These are phyloP conservation scores for Coleophoma eucalyptorum DNA, from an alignment of 2,329 filamentous ascomycete genomes.

Conservation along the genomic window DNA sequence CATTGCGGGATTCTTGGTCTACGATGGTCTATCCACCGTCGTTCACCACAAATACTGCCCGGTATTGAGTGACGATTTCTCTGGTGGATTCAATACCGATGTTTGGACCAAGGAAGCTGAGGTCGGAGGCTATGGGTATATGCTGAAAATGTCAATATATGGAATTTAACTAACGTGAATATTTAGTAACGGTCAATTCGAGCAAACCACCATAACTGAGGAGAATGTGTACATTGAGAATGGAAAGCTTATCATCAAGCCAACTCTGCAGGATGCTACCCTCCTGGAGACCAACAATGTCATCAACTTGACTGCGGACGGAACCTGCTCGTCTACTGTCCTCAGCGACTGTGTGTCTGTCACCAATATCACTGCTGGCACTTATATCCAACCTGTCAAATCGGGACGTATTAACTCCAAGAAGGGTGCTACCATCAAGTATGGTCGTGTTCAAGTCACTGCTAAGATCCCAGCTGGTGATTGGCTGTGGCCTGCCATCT, in stretches of 20 bases:
- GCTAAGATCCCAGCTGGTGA: slow-evolving; percentile 74
- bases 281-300: slow-evolving; percentile 63
- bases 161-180: slow-evolving; percentile 5
- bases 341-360: slow-evolving; percentile 60
- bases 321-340: slow-evolving; percentile 62
- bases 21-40: slow-evolving; percentile 69
- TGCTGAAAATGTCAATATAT: slow-evolving; percentile 52
- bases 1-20: slow-evolving; percentile 68
- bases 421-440: slow-evolving; percentile 68
- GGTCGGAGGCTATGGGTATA: slow-evolving; percentile 33
- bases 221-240: slow-evolving; percentile 73
- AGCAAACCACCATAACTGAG: slow-evolving; percentile 66
- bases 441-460: slow-evolving; percentile 75
- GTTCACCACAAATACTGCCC: slow-evolving; percentile 62
- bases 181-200: slow-evolving; percentile 73
- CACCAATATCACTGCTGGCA: slow-evolving; percentile 75
- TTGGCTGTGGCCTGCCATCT: slow-evolving; percentile 91
- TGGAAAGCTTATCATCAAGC: slow-evolving; percentile 69
- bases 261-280: slow-evolving; percentile 68
- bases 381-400: slow-evolving; percentile 72
- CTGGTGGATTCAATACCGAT: slow-evolving; percentile 42
- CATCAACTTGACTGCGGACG: slow-evolving; percentile 63
- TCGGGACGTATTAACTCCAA: slow-evolving; percentile 78
- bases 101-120: slow-evolving; percentile 48
- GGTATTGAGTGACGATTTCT: slow-evolving; percentile 47